Conservation (phyloP, 2,329 filamentous ascomycete genomes). For the Epichloe gansuensis region DNA sequence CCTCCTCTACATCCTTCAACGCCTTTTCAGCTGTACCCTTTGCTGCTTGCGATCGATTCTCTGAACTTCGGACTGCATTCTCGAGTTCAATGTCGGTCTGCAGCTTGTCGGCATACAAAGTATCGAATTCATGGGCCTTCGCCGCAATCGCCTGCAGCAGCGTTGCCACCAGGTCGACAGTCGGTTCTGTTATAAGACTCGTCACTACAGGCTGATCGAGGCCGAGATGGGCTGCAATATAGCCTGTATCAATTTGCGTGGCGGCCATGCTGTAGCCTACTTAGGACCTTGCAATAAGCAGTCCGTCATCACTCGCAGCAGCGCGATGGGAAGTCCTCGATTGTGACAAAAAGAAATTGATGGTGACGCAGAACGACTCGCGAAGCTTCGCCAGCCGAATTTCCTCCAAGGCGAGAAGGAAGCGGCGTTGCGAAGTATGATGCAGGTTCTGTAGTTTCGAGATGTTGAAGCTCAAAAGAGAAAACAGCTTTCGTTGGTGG, state of each 20-base stretch:
- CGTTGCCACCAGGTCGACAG: constrained; percentile 62
- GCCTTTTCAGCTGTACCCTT: constrained; percentile 75
- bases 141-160: constrained; percentile 62
- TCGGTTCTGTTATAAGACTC: constrained; percentile 54
- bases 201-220: constrained; percentile 53
- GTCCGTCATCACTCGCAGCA: constrained; percentile 7
- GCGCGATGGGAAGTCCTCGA: background rate
- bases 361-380: background rate
- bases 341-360: background rate
- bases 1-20: constrained; percentile 69
- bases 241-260: constrained; percentile 52
- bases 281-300: constrained; percentile 4
- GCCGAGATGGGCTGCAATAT: constrained; percentile 59
- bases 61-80: constrained; percentile 71
- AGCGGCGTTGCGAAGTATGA: background rate
- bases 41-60: constrained; percentile 70
- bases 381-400: background rate
- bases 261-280: constrained; percentile 25
- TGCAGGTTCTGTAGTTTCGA: background rate
- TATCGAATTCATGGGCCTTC: constrained; percentile 75
- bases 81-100: constrained; percentile 87
- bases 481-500: too few relatives aligned
- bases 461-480: background rate
- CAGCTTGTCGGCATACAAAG: constrained; percentile 76
- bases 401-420: background rate